These are phyloP conservation scores for Botrytis squamosa DNA, from an alignment of 2,329 filamentous ascomycete genomes.

Conservation along the genomic window DNA sequence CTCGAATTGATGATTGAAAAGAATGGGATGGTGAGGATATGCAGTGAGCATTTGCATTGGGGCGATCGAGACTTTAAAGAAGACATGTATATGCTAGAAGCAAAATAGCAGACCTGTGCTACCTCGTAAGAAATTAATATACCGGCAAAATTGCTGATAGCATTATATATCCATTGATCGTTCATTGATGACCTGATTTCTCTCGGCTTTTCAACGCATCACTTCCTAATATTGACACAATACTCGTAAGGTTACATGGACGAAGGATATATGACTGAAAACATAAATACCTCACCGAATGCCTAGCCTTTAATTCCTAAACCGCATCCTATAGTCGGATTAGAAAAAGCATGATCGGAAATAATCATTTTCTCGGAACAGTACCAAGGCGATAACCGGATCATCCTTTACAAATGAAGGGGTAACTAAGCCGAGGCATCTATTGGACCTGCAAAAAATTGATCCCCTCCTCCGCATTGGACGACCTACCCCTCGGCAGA, in stretches of 20 bases:
- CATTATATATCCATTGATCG: not conserved
- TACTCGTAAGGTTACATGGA: not conserved
- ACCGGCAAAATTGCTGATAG: conserved; percentile 3
- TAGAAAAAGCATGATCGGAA: conserved; percentile 10
- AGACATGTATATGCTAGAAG: conserved; percentile 4
- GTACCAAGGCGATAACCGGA: not conserved
- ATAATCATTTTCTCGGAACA: not conserved
- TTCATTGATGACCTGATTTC: not conserved
- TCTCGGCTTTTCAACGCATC: not conserved
- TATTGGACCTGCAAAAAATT: not conserved
- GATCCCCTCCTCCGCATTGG: conserved; percentile 5
- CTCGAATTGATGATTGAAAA: not conserved
- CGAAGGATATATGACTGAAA: not conserved
- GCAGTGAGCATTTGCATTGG: not conserved
- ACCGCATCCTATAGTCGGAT: conserved; percentile 11
- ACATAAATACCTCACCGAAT: not conserved
- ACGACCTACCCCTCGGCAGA: not conserved
- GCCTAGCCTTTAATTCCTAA: not conserved
- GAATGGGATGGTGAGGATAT: not conserved
- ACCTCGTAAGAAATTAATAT: conserved; percentile 4
- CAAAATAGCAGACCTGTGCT: not conserved
- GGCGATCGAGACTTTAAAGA: not conserved
- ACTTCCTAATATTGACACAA: not conserved
- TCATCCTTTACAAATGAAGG: not conserved
- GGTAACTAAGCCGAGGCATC: conserved; percentile 10